Evolutionary conservation across 176 grass and related monocot genomes (phyloP).

Genomic region (Zizania latifolia): DNA sequence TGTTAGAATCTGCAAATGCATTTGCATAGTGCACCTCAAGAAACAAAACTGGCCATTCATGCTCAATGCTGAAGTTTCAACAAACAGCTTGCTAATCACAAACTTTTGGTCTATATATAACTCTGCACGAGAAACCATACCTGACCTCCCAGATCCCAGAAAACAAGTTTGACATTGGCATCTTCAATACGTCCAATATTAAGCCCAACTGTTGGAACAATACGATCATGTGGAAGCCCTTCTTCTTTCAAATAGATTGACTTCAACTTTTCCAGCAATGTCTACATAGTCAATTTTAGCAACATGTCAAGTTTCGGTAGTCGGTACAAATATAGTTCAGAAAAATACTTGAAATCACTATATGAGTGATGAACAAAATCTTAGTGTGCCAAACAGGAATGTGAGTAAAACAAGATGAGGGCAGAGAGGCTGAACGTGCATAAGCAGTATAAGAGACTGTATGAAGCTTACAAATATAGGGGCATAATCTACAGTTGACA

Average conservation of each 20-base stretch:
- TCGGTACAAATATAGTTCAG: background rate
- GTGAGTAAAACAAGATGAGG: background rate
- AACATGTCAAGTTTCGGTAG: slow-evolving; percentile 1
- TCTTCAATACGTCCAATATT: slow-evolving; percentile 96
- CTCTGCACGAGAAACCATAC: slow-evolving; percentile 34
- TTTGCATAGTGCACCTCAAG: too few relatives aligned
- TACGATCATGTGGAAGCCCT: slow-evolving; percentile 74
- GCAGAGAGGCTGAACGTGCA: background rate
- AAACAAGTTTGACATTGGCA: slow-evolving; percentile 81
- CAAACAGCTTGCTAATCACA: background rate
- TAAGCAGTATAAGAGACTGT: background rate
- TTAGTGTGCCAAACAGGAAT: background rate
- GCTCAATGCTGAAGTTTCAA: background rate
- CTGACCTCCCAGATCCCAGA: slow-evolving; percentile 99
- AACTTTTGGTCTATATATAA: background rate
- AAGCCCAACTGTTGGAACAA: slow-evolving; percentile 94
- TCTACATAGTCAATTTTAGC: slow-evolving; percentile 42
- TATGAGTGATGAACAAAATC: background rate
- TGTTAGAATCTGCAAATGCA: background rate
- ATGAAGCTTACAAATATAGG: background rate
- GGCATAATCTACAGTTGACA: background rate
- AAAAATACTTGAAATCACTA: too few relatives aligned
- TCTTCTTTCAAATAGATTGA: slow-evolving; percentile 69
- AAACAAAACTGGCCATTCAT: background rate
- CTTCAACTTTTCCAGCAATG: slow-evolving; percentile 97